Percentiles rank a stretch among this genome's conserved stretches.
phyloP scores from a whole-genome alignment of 768 basidiomycete species.

The Hericium rajendrae region DNA sequence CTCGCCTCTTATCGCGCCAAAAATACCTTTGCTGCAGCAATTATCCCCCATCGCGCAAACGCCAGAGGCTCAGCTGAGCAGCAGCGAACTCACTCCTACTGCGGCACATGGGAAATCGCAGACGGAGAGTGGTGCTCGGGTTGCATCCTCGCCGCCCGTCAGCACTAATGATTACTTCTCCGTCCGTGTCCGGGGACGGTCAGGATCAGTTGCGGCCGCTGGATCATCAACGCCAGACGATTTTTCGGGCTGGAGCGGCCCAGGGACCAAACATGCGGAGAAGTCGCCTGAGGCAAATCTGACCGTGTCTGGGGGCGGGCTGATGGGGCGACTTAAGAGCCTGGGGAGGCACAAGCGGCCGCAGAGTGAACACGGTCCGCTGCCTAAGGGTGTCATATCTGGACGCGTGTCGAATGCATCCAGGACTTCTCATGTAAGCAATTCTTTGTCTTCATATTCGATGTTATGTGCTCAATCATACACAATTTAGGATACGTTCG shows the following conservation, averaged over 20 bases:
- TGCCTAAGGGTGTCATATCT: neutral
- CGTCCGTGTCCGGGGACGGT: slow-evolving; percentile 33
- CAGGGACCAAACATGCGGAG: slow-evolving; percentile 5
- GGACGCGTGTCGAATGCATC: neutral
- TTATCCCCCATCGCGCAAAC: slow-evolving; percentile 13
- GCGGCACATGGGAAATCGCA: neutral
- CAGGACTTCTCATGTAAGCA: neutral
- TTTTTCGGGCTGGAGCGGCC: slow-evolving; percentile 31
- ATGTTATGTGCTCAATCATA: neutral
- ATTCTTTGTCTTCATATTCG: neutral
- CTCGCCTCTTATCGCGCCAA: slow-evolving; percentile 40
- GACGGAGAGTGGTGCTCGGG: slow-evolving; percentile 1
- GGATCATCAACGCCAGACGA: slow-evolving; percentile 33
- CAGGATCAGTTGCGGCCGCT: slow-evolving; percentile 29
- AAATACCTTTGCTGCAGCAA: slow-evolving; percentile 37
- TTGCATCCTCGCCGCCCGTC: neutral
- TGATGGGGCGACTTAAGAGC: slow-evolving; percentile 75
- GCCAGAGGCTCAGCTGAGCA: neutral
- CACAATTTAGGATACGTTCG: neutral
- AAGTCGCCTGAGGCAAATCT: neutral
- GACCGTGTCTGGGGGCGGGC: slow-evolving; percentile 27
- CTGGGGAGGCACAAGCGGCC: slow-evolving; percentile 51
- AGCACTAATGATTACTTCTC: slow-evolving; percentile 45
- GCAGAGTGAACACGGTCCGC: slow-evolving; percentile 19
- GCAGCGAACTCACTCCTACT: neutral